Evolutionary conservation across 306 rosid genomes (phyloP), one percentile per base, ranked within the genome.

Genomic region (Trifolium dubium): DNA sequence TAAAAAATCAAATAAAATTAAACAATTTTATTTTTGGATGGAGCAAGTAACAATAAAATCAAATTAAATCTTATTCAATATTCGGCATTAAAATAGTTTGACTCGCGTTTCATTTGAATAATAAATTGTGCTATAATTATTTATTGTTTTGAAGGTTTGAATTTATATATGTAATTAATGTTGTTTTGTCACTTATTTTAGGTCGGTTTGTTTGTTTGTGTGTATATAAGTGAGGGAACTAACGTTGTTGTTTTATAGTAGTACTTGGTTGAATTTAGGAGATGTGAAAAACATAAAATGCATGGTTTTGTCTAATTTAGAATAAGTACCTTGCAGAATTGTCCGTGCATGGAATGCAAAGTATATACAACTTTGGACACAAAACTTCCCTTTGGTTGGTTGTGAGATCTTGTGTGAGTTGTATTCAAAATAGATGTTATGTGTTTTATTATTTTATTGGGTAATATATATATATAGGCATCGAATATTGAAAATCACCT

Each of bases 121-220:
- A 37, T 56, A 63, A 70, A 15, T 53, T 44, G 58, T 58, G 70
- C 46, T 35, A 77, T 35, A 46, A 32, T 77, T 8, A 64, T 18
- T 60, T 60, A 7, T 58, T 58, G 74, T 56, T 67, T 40, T 3
- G 23, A 13, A 50, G 40, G 8, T 67, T 67, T 29, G 3, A 5
- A 29, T 75, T 58, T 75, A 68, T 41, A 11, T 23, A 8, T 66
- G 2, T 6, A 37, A 37, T 37, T 37, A 29, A 17, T 19, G 61
- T 65, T 5, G 30, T 56, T 60, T 43, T 50, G 18, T 47, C 28
- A 47, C 55, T 19, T 43, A 39, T 13, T 23, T n/a, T 67, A 44
- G 7, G 72, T 54, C 50, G 63, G 59, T 68, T 49, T 32, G 63
- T 47, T 55, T 11, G 47, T 61, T 47, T 17, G 29, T 41, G 41